phyloP scores from a whole-genome alignment of 2,329 filamentous ascomycete species.

The Tolypocladium amazonense region DNA sequence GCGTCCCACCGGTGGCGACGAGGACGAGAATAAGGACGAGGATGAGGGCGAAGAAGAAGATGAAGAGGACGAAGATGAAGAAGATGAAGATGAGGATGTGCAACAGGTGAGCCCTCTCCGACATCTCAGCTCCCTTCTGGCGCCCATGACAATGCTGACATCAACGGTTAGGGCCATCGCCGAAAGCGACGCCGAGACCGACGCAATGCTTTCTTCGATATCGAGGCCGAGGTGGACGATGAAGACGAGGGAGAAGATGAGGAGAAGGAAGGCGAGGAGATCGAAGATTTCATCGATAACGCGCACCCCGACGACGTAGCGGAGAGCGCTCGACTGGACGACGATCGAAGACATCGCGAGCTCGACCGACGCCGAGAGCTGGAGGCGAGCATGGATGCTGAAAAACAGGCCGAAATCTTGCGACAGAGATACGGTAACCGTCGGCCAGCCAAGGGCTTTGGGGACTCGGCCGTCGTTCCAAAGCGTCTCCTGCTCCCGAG shows the following conservation, averaged over 20 bases:
- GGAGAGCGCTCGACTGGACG: conserved; percentile 68
- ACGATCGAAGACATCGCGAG: conserved; percentile 87
- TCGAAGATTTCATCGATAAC: conserved; percentile 77
- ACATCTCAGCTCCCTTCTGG: no score
- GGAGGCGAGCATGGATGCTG: conserved; percentile 79
- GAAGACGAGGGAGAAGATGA: conserved; percentile 83
- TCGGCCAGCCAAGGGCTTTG: conserved; percentile 50
- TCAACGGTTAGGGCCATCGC: conserved; percentile 45
- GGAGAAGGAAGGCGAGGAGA: conserved; percentile 76
- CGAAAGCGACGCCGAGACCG: conserved; percentile 71
- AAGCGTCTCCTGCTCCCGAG: conserved; percentile 82
- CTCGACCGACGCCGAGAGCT: conserved; percentile 86
- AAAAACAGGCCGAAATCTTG: conserved; percentile 81
- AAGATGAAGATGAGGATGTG: conserved; percentile 57
- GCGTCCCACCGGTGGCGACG: conserved; percentile 17
- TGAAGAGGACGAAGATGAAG: conserved; percentile 41
- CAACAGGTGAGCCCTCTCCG: conserved; percentile 39
- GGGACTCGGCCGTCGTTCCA: conserved; percentile 68
- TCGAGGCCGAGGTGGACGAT: conserved; percentile 95
- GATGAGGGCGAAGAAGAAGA: conserved; percentile 28
- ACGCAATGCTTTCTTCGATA: conserved; percentile 86
- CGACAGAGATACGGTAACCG: conserved; percentile 82
- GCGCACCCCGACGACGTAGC: conserved; percentile 84
- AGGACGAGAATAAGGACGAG: conserved; percentile 25
- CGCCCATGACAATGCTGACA: conserved; percentile 9